Evolutionary conservation across 2,329 filamentous ascomycete genomes (phyloP).

Genomic region (Thielaviopsis ethacetica): DNA sequence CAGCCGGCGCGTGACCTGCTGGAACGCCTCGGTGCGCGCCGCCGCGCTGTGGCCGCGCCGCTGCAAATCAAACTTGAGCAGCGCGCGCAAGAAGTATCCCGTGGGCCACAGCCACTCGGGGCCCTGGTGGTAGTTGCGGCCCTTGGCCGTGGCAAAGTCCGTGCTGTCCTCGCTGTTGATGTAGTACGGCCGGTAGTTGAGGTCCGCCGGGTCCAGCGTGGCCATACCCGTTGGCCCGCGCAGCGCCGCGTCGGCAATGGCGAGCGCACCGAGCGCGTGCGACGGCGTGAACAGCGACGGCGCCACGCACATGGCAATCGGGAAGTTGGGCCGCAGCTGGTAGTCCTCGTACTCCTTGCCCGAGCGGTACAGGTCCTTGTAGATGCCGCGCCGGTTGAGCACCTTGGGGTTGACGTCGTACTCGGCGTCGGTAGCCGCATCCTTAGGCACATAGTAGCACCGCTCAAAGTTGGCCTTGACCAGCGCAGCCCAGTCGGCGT

Average conservation of each 20-base stretch:
- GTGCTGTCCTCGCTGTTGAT: conserved; percentile 84
- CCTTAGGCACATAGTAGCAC: conserved; percentile 71
- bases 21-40: conserved; percentile 64
- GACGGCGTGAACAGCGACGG: conserved; percentile 67
- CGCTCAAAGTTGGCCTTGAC: conserved; percentile 80
- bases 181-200: conserved; percentile 91
- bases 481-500: conserved; percentile 60
- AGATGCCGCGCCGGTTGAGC: conserved; percentile 84
- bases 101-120: conserved; percentile 98
- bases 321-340: conserved; percentile 84
- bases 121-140: conserved; percentile 93
- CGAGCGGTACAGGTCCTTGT: conserved; percentile 90
- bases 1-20: conserved; percentile 77
- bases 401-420: conserved; percentile 69
- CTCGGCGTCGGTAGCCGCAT: conserved; percentile 50
- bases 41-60: conserved; percentile 32
- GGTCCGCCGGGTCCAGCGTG: conserved; percentile 78
- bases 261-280: conserved; percentile 66
- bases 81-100: conserved; percentile 81
- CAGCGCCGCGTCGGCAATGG: conserved; percentile 61
- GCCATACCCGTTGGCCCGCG: conserved; percentile 88
- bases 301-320: conserved; percentile 88
- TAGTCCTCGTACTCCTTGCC: conserved; percentile 97
- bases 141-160: conserved; percentile 84
- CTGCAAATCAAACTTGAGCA: conserved; percentile 78